Base-by-base conservation (phyloP, 2,329 filamentous ascomycete species). In the Grosmannia clavigera region DNA sequence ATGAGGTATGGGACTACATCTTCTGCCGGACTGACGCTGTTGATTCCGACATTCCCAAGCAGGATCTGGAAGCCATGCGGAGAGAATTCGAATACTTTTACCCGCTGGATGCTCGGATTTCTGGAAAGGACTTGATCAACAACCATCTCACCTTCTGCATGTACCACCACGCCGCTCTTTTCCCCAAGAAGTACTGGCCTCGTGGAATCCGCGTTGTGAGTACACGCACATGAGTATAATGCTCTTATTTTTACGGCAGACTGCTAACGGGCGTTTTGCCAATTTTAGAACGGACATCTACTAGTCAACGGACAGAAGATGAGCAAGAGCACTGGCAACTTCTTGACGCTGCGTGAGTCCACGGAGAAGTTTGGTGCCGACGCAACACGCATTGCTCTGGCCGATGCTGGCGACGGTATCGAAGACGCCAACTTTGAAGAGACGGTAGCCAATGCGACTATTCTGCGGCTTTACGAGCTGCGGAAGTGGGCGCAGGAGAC, bases 361-460 rank as follows among this genome's bases (percentile, higher is more conserved):
- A 87, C 92, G 16, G 81, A 85, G 67, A 99, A 99, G 73, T 99
- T 94, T 68, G 94, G 94, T 68, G 92, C 94, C 10, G 94, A 97
- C 71, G 94, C 94, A 3, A 68, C 70, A n/a, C 84, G 92, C 70
- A 88, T 97, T 67, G 91, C 92, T 3, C 84, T 99, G 64, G 92
- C 92, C 22, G 94, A 99, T 72, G 91, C 91, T 14, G 94, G 94
- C 67, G 94, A 99, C 69, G 90, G 88, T 64, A 91, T 96, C 63
- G 87, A 90, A 64, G 94, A 99, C 73, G 92, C 92, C 67, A 99
- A 99, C 78, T 95, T 99, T 65, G 94, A 96, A 69, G 94, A 99
- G 76, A 84, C 87, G 60, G 91, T 96, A 48, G 94, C 94, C 50
- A 94, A 97, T 74, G 89, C 86, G 71, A 92, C 86, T 69, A 95